These are phyloP conservation scores for Globisporangium cylindrosporum DNA, from an alignment of 352 stramenopile genomes.

Conservation along the genomic window DNA sequence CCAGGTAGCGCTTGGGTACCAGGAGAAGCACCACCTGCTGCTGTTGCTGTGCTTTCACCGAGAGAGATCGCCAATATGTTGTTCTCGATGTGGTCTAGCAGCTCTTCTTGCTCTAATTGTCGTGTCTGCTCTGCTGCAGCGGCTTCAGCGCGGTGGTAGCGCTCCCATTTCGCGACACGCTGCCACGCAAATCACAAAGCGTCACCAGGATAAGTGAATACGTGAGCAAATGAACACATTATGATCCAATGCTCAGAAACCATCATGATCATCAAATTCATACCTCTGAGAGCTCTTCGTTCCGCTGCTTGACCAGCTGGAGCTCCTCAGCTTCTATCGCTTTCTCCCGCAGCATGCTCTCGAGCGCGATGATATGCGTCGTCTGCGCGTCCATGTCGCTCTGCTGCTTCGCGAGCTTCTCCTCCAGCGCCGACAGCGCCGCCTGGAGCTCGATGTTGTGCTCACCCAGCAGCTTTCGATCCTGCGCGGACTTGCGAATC, in stretches of 20 bases:
- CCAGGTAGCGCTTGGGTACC: background rate
- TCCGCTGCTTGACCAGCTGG: constrained; percentile 31
- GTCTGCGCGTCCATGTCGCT: constrained; percentile 57
- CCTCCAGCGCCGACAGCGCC: constrained; percentile 45
- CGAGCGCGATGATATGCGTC: constrained; percentile 58
- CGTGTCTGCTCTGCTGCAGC: constrained; percentile 26
- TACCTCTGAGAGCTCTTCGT: constrained; percentile 48
- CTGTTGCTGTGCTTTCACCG: constrained; percentile 22
- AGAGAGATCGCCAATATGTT: constrained; percentile 33
- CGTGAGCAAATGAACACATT: background rate
- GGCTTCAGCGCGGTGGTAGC: constrained; percentile 48
- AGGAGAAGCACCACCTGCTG: background rate
- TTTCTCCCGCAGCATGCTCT: constrained; percentile 48
- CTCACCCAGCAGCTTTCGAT: constrained; percentile 75
- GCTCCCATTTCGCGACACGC: constrained; percentile 61
- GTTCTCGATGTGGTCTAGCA: constrained; percentile 47
- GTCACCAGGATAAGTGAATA: background rate
- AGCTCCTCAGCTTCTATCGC: constrained; percentile 38
- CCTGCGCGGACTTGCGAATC: constrained; percentile 62
- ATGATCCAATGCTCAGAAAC: background rate
- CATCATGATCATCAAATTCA: background rate
- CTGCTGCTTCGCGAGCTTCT: constrained; percentile 41
- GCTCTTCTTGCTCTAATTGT: constrained; percentile 48
- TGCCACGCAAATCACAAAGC: constrained; percentile 18
- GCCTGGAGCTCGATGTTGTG: constrained; percentile 81